Evolutionary conservation across 1,139 yeast species (phyloP).

Genomic region (Torulaspora pretoriensis): DNA sequence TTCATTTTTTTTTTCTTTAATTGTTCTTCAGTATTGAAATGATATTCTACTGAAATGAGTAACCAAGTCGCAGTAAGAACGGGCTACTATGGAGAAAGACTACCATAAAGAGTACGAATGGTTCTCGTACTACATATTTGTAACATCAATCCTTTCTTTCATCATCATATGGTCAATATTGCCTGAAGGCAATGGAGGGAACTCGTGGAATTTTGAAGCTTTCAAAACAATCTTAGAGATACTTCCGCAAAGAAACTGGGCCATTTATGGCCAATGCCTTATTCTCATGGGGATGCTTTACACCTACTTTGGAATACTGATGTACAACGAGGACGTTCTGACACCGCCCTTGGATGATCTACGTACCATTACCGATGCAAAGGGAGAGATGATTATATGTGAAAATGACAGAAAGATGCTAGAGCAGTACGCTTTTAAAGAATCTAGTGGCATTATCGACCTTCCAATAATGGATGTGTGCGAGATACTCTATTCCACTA

Average conservation of each 20-base stretch:
- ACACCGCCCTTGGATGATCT: conserved; percentile 57
- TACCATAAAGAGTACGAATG: conserved; percentile 27
- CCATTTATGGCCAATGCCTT: conserved; percentile 24
- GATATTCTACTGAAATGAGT: not conserved
- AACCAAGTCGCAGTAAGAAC: not conserved
- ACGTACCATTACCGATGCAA: conserved; percentile 64
- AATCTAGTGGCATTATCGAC: conserved; percentile 84
- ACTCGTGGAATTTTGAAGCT: conserved; percentile 8
- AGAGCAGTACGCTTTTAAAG: conserved; percentile 43
- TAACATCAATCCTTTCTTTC: conserved; percentile 21
- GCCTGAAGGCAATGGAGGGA: conserved; percentile 15
- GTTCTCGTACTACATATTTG: conserved; percentile 27
- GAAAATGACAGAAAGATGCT: conserved; percentile 25
- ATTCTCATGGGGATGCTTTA: conserved; percentile 61
- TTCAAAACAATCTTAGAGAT: conserved; percentile 20
- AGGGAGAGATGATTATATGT: conserved; percentile 49
- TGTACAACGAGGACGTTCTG: conserved; percentile 69
- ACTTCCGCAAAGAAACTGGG: conserved; percentile 31
- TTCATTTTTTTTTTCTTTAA: not conserved
- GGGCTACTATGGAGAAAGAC: conserved; percentile 20
- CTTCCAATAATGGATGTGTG: conserved; percentile 70
- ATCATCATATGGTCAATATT: conserved; percentile 25
- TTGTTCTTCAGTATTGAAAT: no score
- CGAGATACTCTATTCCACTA: conserved; percentile 51
- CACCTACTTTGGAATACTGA: conserved; percentile 62